Evolutionary conservation across 1,284 basidiomycete genomes (phyloP), one percentile per base, ranked within the genome.

Genomic region (Cutaneotrichosporon cutaneum): DNA sequence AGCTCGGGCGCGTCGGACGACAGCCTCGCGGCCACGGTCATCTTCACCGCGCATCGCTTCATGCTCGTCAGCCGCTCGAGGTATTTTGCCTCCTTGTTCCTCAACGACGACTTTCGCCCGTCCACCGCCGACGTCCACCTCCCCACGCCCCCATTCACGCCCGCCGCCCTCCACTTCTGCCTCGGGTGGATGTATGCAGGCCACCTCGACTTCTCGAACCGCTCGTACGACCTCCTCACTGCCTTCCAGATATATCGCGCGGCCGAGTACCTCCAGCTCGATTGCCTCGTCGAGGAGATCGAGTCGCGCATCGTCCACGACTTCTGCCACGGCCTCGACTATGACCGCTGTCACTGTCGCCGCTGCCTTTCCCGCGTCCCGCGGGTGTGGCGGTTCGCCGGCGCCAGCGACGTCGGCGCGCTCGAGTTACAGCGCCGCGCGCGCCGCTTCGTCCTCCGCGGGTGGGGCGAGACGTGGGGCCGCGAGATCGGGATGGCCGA

Each of bases 81-180:
- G 0, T 98, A 98, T 81, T 97, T 98, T 77, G 83, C 86, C 7
- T 86, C 75, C 10, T 64, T 79, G 13, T 67, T 80, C 26, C 73
- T 81, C 42, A 81, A 80, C 54, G 59, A 69, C 6, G 65, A 68
- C 2, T 77, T 77, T 60, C 64, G 60, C 11, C 69, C 70, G 10
- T 52, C 83, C 82, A 26, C 81, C 81, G 26, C 87, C 82, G 76
- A 77, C 3, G 80, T 95, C 26, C 86, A 84, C 0, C 84, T 96
- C 3, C 91, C 92, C 1, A 92, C 89, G 0, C 94, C 94, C 0
- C 94, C 94, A 0, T 98, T 98, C 80, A 96, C 95, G 0, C 90
- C 94, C 0, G 90, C 94, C 0, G 91, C 93, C 0, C 82, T 96
- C 3, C 93, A 97, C 77, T 98, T 98, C 74, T 92, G 92, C 27